Base-by-base conservation (phyloP, 2,329 filamentous ascomycete species). In the Bimuria novae-zelandiae region DNA sequence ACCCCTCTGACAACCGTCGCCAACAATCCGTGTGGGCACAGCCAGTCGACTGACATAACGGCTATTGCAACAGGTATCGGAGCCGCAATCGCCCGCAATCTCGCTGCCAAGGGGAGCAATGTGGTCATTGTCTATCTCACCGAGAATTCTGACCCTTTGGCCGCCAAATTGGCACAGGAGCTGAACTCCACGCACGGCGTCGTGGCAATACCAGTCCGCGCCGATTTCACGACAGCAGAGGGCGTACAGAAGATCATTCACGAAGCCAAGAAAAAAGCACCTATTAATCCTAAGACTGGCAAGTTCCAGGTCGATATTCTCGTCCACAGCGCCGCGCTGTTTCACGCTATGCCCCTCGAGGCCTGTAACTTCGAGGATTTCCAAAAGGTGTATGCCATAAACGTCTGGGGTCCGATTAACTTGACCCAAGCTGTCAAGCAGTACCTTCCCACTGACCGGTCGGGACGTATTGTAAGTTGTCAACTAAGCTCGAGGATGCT, bases 321-420 rank as follows among this genome's bases (percentile, higher is more conserved):
- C 40, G 77, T 94, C 78, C 93, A 94, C 80, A 93, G 93, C 71
- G 90, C 91, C 33, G 90, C 89, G 29, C 74, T 82, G 3, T 74
- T 78, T 8, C 68, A 82, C 36, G 92, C 92, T 72, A 82, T 85
- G 59, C 70, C 77, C 19, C 74, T 87, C 27, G 57, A 46, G 29
- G 47, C 52, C 11, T 45, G 55, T 8, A 54, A 55, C 4, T 79
- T 82, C 22, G 81, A 87, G 36, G 82, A 89, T 60, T 82, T 80
- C 1, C 65, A 80, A 3, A 77, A 78, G 12, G 82, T 90, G 62
- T 93, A 91, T 74, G 79, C 84, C 36, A 77, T 80, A 59, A 84
- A 87, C 27, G 52, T 56, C 4, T 56, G 56, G 11, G 59, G 49
- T 1, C 59, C 59, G 39, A 76, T 94, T 10, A 81, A 94, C 1